Evolutionary conservation across 169 alveolate species (phyloP), one percentile per base, ranked within the genome.

Genomic region (Besnoitia besnoiti): DNA sequence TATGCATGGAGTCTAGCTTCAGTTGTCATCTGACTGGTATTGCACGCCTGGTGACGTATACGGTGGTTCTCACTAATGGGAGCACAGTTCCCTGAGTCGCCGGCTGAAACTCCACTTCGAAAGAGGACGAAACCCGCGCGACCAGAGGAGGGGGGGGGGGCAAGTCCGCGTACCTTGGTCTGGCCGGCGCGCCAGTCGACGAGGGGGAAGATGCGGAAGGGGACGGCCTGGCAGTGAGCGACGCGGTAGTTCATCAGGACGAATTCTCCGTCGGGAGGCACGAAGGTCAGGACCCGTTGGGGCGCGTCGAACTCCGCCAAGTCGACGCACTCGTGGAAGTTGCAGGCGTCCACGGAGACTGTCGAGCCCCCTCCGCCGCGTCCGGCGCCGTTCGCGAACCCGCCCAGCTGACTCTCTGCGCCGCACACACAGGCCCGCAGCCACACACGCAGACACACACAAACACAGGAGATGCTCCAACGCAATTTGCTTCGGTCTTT

Each of bases 251-350:
- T 98, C 99, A 99, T 97, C 49, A 98, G 98, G 89, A 97, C 97
- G 89, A 98, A 98, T 93, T 98, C 99, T n/a, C 99, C 99, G 91
- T 98, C 99, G 3, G 99, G 99, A 21, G 99, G 99, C 50, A 95
- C 91, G 84, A 99, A 97, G 80, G 98, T 96, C 49, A 98, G 94
- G 7, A 98, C 97, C 80, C 96, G 19, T 95, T 96, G 93, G 93
- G 96, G 75, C 88, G 95, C 42, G 84, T 94, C 96, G 95, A 99
- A 98, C 73, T 98, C 99, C 90, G 96, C 91, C n/a, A 97, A 94
- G 94, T 98, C 98, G 21, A 98, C 99, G 80, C 99, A 96, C 90
- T 98, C 99, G 95, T 98, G 99, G 95, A 99, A 98, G 93, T 97
- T 98, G 95, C 99, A 98, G 88, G 97, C 99, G 91, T 98, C 98